Evolutionary conservation across 176 grass and related monocot genomes (phyloP), one percentile per base, ranked within the genome.

Genomic region (Elaeis guineensis): DNA sequence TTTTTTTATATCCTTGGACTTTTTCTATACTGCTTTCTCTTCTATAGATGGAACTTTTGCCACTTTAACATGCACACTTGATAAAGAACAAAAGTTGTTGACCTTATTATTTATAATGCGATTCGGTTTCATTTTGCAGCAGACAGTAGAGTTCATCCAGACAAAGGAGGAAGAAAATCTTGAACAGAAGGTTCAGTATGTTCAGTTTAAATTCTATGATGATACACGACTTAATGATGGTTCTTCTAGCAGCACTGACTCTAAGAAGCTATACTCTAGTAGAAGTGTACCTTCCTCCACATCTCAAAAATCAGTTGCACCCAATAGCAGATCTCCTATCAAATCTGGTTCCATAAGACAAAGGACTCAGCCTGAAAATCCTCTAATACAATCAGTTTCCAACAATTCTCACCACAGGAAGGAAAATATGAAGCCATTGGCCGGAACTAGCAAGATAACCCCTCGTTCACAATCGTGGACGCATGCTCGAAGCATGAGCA

Each of bases 401-500:
- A 5, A 55, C 18, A 35, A 44, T 14, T 63, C 28, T 15, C 5
- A 14, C 59, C 58, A 22, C 59, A 63, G 70, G 22, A 73, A 63
- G 51, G 70, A 73, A 23, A 63, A 63, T 51, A 54, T 52, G 59
- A 51, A 62, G 51, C 59, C 50, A 14, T 1, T 49, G 21, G 14
- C 59, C 1, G 21, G 59, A 11, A 1, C 23, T 5, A 44, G 51
- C 65, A 68, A 21, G 29, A 28, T 6, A 19, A 55, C 19, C 11
- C 1, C 11, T 55, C n/a, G 18, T 39, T 19, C n/a, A 12, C 19
- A 3, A 17, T 8, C 28, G 0, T 21, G 21, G 49, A n/a, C 17
- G 1, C 52, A 17, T 52, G 28, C 51, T 17, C 50, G 59, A 48
- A 73, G 70, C 59, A 63, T 44, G 16, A 73, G 70, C 16, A 22